phyloP scores from a whole-genome alignment of 2,329 filamentous ascomycete species.

The Cladobotryum protrusum region DNA sequence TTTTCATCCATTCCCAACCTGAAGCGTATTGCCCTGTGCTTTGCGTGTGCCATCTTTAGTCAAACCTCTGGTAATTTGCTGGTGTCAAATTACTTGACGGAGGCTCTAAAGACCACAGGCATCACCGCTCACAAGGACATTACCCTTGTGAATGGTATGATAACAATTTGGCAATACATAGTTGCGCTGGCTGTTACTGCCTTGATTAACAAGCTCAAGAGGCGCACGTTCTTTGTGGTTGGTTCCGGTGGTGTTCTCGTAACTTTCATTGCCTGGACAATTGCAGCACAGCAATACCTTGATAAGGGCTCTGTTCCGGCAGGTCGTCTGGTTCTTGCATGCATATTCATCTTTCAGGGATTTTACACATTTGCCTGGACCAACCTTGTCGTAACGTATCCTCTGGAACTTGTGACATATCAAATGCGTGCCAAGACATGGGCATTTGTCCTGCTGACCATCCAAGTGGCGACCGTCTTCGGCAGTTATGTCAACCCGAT shows the following conservation, averaged over 20 bases:
- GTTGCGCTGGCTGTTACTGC: constrained; percentile 31
- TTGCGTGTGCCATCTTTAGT: constrained; percentile 33
- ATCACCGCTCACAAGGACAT: constrained; percentile 32
- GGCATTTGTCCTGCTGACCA: constrained; percentile 34
- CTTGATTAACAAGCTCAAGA: constrained; percentile 31
- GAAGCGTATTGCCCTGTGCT: constrained; percentile 35
- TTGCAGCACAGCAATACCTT: constrained; percentile 31
- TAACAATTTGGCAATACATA: constrained; percentile 38
- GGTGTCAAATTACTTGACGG: constrained; percentile 36
- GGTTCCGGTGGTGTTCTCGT: constrained; percentile 33
- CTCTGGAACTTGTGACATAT: constrained; percentile 35
- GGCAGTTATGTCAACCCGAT: constrained; percentile 35
- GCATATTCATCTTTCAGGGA: constrained; percentile 36
- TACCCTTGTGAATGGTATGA: constrained; percentile 36
- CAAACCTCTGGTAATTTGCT: constrained; percentile 37
- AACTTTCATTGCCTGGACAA: constrained; percentile 35
- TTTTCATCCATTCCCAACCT: constrained; percentile 33
- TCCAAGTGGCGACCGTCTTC: constrained; percentile 32
- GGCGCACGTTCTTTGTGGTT: constrained; percentile 33
- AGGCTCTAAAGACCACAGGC: constrained; percentile 34
- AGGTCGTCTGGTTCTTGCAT: constrained; percentile 32
- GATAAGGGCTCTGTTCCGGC: constrained; percentile 25
- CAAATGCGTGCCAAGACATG: constrained; percentile 37
- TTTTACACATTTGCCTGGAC: constrained; percentile 40
- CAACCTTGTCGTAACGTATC: constrained; percentile 37